Evolutionary conservation across 805 yeast genomes (phyloP).

Genomic region (Saturnispora kantuleensis): DNA sequence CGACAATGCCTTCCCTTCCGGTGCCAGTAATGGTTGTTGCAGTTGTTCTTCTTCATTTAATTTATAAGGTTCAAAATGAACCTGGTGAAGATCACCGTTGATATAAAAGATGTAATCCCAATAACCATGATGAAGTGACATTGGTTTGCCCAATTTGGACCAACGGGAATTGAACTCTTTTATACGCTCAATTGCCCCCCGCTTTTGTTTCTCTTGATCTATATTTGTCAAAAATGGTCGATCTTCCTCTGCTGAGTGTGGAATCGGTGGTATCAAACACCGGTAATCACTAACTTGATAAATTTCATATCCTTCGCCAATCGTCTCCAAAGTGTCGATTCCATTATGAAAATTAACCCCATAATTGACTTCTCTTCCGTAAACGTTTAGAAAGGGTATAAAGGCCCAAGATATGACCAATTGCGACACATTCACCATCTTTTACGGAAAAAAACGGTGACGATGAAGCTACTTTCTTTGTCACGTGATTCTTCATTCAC

Average conservation of each 20-base stretch:
- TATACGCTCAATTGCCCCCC: slow-evolving; percentile 15
- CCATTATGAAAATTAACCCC: too few relatives aligned
- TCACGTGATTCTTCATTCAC: neutral
- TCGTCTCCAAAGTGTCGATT: too few relatives aligned
- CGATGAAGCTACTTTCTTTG: too few relatives aligned
- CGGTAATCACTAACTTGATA: neutral
- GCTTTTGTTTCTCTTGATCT: slow-evolving; percentile 12
- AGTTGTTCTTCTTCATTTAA: neutral
- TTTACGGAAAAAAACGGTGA: too few relatives aligned
- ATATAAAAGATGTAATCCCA: slow-evolving; percentile 15
- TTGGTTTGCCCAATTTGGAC: neutral
- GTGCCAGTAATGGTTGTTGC: neutral
- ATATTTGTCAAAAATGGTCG: neutral
- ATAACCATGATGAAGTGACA: slow-evolving; percentile 10
- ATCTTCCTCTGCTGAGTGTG: neutral
- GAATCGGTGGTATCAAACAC: neutral
- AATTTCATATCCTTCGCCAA: too few relatives aligned
- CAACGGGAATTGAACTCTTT: slow-evolving; percentile 7
- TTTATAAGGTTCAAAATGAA: slow-evolving; percentile 6
- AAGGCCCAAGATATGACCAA: too few relatives aligned
- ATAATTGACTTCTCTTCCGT: too few relatives aligned
- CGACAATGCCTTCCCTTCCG: neutral
- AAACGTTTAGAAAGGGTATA: too few relatives aligned
- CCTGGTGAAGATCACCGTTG: slow-evolving; percentile 10
- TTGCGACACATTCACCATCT: too few relatives aligned